Percentiles rank a stretch among this genome's conserved stretches.
Conservation (phyloP, 1,284 basidiomycete genomes). For the Exobasidium cylindrosporum region DNA sequence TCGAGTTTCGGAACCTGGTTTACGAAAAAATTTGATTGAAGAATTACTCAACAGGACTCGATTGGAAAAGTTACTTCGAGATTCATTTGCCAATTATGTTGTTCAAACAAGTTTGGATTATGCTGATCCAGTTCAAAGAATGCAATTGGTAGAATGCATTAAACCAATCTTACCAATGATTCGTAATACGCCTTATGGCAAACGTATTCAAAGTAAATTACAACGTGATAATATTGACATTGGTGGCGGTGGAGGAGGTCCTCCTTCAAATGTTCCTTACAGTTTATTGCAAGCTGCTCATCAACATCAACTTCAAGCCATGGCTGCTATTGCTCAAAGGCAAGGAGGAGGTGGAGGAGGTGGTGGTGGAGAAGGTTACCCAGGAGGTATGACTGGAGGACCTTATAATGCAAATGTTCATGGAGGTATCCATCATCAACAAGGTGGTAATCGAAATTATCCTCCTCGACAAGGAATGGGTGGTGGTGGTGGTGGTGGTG, state of each 20-base stretch:
- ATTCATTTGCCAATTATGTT: constrained; percentile 59
- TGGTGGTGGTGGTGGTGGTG: background rate
- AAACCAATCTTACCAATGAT: constrained; percentile 53
- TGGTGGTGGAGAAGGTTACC: background rate
- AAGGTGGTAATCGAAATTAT: background rate
- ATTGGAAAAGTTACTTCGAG: constrained; percentile 87
- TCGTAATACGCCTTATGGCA: constrained; percentile 54
- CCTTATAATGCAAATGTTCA: background rate
- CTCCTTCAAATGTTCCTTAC: constrained; percentile 32
- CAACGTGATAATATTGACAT: constrained; percentile 50
- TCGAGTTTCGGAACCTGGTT: constrained; percentile 90
- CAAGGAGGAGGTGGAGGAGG: background rate
- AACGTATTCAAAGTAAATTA: constrained; percentile 55
- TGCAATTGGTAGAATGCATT: constrained; percentile 53
- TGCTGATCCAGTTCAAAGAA: constrained; percentile 50
- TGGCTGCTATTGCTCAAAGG: constrained; percentile 28
- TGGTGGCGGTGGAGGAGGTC: constrained; percentile 17
- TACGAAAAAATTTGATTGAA: constrained; percentile 90
- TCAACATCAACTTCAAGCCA: constrained; percentile 38
- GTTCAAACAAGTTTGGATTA: constrained; percentile 55
- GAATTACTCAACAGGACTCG: constrained; percentile 91
- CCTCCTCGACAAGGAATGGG: background rate
- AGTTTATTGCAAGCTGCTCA: constrained; percentile 41
- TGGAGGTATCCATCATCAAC: background rate
- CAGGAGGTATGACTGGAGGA: background rate